Evolutionary conservation across 78 protist genomes (phyloP), one percentile per base, ranked within the genome.

Genomic region (Dictyostelium brefeldianum): DNA sequence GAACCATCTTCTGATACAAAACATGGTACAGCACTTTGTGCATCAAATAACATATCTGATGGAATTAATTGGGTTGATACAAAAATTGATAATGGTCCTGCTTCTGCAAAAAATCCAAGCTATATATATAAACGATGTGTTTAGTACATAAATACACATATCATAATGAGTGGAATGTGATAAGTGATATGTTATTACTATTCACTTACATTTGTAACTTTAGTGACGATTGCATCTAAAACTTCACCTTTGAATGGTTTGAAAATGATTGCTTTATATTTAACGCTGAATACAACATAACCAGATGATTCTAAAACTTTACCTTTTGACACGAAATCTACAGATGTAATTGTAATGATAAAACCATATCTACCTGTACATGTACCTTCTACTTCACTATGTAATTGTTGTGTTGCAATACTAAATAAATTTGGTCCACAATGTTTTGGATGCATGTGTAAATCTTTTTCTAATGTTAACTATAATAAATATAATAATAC

Each of bases 221-320:
- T 62, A 4, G 97, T 94, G 5, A 96, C 97, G 2, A 89, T 92
- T 3, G 97, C 96, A 78, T 96, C 97, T 7, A 96, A 46, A 15
- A 96, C 96, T 59, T 96, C 97, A 71, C 96, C 95, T 81, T 90
- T 96, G 80, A 96, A 96, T n/a, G 97, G 95, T 67, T 89, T 78
- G 46, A 96, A 92, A 46, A 96, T 96, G 64, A 96, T 87, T 59
- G 98, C 98, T 48, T 50, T 89, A 73, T 79, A 96, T 67, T 89
- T 51, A 22, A 96, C 57, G 20, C 36, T 83, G 78, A 96, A 95
- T 22, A 91, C 91, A 4, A 80, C 96, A 27, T 81, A 43, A 14
- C 98, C 98, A 6, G 89, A 27, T 41, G 92, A 78, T 75, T 96
- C 98, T 11, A 51, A 15, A 36, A 96, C 95, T 43, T 87, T 96